These are phyloP conservation scores for Salvia hispanica DNA, from an alignment of 257 asterid genomes.

Conservation along the genomic window DNA sequence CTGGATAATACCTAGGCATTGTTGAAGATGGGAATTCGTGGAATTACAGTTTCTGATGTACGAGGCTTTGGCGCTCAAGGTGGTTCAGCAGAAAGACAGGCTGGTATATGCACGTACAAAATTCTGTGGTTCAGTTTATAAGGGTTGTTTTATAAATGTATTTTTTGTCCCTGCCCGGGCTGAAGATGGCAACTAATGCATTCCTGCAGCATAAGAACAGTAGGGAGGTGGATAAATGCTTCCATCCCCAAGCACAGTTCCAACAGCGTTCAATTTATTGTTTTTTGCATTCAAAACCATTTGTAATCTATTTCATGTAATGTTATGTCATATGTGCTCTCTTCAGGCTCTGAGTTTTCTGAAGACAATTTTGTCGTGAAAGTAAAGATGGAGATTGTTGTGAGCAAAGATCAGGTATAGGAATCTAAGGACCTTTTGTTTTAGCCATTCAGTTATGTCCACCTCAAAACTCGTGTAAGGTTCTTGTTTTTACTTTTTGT, in stretches of 20 bases:
- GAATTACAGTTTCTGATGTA: slow-evolving; percentile 93
- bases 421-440: slow-evolving; percentile 1
- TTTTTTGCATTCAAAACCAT: not conserved
- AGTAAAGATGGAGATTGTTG: slow-evolving; percentile 95
- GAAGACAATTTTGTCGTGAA: slow-evolving; percentile 83
- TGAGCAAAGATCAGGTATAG: slow-evolving; percentile 84
- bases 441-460: slow-evolving; percentile 16
- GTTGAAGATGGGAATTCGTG: slow-evolving; percentile 91
- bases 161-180: not conserved
- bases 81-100: slow-evolving; percentile 86
- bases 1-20: slow-evolving; percentile 58
- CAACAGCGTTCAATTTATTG: not conserved
- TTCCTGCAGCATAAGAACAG: not conserved
- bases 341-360: slow-evolving; percentile 86
- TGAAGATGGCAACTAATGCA: not conserved
- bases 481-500: slow-evolving; percentile 21
- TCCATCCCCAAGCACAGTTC: not conserved
- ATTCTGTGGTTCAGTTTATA: slow-evolving; percentile 25
- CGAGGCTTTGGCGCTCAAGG: slow-evolving; percentile 98
- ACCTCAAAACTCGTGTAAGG: slow-evolving; percentile 7
- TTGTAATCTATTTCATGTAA: slow-evolving; percentile 15
- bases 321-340: slow-evolving; percentile 23
- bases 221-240: not conserved
- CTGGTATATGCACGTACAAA: slow-evolving; percentile 51
- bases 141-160: slow-evolving; percentile 1